Percentiles rank a stretch among this genome's conserved stretches.
phyloP scores from a whole-genome alignment of 768 basidiomycete species.

The Mycena haematopus region DNA sequence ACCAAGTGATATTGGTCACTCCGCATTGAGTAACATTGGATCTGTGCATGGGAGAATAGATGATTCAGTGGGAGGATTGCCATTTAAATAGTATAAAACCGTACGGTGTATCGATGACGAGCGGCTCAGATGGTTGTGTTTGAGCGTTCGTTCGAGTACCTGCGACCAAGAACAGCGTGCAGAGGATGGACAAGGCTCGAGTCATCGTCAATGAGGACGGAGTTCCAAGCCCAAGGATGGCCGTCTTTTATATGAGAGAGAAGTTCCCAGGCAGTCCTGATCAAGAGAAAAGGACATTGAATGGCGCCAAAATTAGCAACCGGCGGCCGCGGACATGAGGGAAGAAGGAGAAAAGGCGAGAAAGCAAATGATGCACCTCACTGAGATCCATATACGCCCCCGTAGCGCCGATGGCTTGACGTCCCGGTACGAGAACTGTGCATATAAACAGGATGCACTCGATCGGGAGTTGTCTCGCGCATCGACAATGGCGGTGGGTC shows the following conservation, averaged over 20 bases:
- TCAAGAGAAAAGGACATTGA: not conserved
- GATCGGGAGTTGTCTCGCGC: no score
- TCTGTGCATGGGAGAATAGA: slow-evolving; percentile 10
- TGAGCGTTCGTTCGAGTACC: slow-evolving; percentile 11
- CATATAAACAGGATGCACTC: no score
- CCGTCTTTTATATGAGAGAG: slow-evolving; percentile 10
- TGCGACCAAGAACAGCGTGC: slow-evolving; percentile 3
- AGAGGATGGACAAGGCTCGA: slow-evolving; percentile 4
- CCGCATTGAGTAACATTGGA: slow-evolving; percentile 17
- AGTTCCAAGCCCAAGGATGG: not conserved
- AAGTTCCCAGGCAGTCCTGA: slow-evolving; percentile 16
- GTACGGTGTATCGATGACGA: slow-evolving; percentile 16
- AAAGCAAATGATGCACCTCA: no score
- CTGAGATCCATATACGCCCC: no score
- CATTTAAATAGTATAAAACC: slow-evolving; percentile 7
- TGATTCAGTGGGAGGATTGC: slow-evolving; percentile 10
- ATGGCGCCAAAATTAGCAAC: slow-evolving; percentile 9
- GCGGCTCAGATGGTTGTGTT: slow-evolving; percentile 10
- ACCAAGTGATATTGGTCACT: slow-evolving; percentile 17
- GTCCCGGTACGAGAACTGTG: no score
- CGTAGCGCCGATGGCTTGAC: no score
- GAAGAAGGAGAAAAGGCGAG: no score
- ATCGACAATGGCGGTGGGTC: no score
- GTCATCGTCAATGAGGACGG: slow-evolving; percentile 5
- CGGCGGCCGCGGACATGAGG: not conserved